phyloP scores from a whole-genome alignment of 179 eudicot genomes.

The Dionaea muscipula region DNA sequence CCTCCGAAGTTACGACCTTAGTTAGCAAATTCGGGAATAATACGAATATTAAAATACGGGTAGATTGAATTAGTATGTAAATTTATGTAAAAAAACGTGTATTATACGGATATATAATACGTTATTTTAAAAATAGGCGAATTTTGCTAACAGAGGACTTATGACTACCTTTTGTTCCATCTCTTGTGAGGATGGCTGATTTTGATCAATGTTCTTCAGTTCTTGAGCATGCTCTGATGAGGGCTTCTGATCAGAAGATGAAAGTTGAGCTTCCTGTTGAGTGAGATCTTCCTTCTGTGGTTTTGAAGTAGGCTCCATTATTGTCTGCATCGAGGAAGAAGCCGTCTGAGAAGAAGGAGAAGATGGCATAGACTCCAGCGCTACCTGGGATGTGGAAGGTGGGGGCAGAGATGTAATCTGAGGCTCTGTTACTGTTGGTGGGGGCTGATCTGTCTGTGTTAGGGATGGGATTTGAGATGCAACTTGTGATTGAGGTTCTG shows the following conservation, averaged over 20 bases:
- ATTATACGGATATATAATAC: too few relatives aligned
- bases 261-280: conserved; percentile 12
- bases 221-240: neutral
- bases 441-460: neutral
- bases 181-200: conserved; percentile 14
- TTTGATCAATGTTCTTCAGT: conserved; percentile 1
- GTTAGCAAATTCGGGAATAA: too few relatives aligned
- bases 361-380: conserved; percentile 12
- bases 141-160: too few relatives aligned
- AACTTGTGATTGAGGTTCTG: conserved; percentile 11
- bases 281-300: conserved; percentile 14
- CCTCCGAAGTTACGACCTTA: conserved; percentile 7
- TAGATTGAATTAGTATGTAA: too few relatives aligned
- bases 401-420: neutral
- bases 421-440: conserved; percentile 2
- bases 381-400: neutral
- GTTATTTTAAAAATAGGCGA: too few relatives aligned
- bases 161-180: conserved; percentile 8
- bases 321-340: conserved; percentile 11
- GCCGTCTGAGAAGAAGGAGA: conserved; percentile 15
- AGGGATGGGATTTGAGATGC: conserved; percentile 7
- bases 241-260: conserved; percentile 3
- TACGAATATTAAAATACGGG: too few relatives aligned
- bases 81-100: too few relatives aligned
- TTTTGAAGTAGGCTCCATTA: conserved; percentile 17